phyloP scores from a whole-genome alignment of 192 early-diverging fungal genomes.

The Backusella parvicylindrica region DNA sequence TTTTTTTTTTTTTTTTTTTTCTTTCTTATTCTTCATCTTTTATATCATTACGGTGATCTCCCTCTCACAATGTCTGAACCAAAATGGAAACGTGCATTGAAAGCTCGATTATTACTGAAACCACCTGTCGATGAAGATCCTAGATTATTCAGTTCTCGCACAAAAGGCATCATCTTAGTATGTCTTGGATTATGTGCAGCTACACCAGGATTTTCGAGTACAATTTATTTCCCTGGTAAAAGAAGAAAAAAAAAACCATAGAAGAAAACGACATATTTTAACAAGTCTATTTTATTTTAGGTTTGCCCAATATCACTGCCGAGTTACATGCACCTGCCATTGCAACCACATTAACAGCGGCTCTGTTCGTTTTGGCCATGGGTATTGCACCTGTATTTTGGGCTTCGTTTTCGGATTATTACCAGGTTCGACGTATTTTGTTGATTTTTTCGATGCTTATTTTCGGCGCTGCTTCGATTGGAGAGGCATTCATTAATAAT shows the following conservation, averaged over 20 bases:
- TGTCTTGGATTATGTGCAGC: constrained; percentile 12
- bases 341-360: constrained; percentile 40
- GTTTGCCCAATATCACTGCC: constrained; percentile 27
- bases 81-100: constrained; percentile 5
- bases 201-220: constrained; percentile 24
- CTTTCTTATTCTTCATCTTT: not conserved
- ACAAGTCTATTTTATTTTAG: not conserved
- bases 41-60: too few relatives aligned
- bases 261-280: not conserved
- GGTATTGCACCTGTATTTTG: constrained; percentile 45
- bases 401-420: constrained; percentile 41
- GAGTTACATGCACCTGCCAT: constrained; percentile 39
- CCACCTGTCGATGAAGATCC: constrained; percentile 24
- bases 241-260: not conserved
- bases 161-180: constrained; percentile 13
- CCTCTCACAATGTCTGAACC: not conserved
- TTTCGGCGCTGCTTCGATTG: constrained; percentile 43
- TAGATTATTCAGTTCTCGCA: not conserved
- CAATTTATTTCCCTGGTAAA: constrained; percentile 27
- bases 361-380: constrained; percentile 44
- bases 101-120: constrained; percentile 17
- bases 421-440: constrained; percentile 40
- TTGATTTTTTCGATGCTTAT: constrained; percentile 34
- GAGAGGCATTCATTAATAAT: constrained; percentile 36
- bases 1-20: not conserved